Evolutionary conservation across 2,329 filamentous ascomycete genomes (phyloP).

Genomic region (Xylariales sp.): DNA sequence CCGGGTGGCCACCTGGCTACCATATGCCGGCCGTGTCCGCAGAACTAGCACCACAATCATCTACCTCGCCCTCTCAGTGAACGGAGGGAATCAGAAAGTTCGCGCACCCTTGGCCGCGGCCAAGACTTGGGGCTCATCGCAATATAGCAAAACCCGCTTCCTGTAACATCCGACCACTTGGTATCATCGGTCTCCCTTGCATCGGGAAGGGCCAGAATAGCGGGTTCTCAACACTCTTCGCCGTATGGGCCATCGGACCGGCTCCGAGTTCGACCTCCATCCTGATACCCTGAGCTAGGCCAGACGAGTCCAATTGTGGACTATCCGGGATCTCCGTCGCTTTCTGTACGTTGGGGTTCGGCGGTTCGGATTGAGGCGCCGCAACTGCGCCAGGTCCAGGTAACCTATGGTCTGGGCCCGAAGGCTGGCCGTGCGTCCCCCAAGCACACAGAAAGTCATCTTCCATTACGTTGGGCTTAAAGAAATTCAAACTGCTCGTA

Average conservation of each 20-base stretch:
- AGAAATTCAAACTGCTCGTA: slow-evolving; percentile 53
- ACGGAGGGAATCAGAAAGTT: too few relatives aligned
- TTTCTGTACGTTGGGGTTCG: neutral
- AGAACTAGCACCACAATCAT: too few relatives aligned
- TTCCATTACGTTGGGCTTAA: slow-evolving; percentile 44
- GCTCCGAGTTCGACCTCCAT: slow-evolving; percentile 12
- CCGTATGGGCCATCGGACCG: slow-evolving; percentile 14
- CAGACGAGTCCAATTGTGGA: neutral
- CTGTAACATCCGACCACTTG: slow-evolving; percentile 40
- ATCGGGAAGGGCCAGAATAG: slow-evolving; percentile 59
- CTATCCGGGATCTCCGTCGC: neutral
- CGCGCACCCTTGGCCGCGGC: too few relatives aligned
- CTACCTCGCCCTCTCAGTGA: too few relatives aligned
- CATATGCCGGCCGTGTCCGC: too few relatives aligned
- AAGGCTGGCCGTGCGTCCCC: slow-evolving; percentile 23
- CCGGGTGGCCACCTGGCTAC: too few relatives aligned
- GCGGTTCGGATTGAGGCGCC: neutral
- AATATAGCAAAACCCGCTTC: slow-evolving; percentile 52
- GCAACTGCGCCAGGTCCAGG: neutral
- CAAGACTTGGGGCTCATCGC: too few relatives aligned
- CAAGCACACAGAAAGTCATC: slow-evolving; percentile 45
- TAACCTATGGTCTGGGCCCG: neutral
- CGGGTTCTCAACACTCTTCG: slow-evolving; percentile 44
- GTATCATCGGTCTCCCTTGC: slow-evolving; percentile 52
- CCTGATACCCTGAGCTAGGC: neutral